Evolutionary conservation across 768 basidiomycete species (phyloP).

Genomic region (Trametes cubensis): DNA sequence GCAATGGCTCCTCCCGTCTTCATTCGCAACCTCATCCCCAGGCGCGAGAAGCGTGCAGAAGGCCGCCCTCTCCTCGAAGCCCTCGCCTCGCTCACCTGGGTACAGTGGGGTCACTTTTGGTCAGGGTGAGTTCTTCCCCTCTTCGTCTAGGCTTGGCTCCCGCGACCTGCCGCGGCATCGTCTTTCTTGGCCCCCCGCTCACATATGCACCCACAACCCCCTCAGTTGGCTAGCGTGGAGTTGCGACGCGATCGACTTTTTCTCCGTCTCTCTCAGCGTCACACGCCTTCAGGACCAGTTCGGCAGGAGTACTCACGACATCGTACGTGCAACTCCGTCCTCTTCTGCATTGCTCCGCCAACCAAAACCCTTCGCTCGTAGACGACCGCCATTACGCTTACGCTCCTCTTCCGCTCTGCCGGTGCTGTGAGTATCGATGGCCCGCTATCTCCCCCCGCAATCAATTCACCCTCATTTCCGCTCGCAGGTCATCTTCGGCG

Average conservation of each 20-base stretch:
- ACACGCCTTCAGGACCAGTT: slow-evolving; percentile 52
- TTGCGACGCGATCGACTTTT: slow-evolving; percentile 86
- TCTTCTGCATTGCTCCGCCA: slow-evolving; percentile 7
- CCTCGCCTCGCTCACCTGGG: slow-evolving; percentile 46
- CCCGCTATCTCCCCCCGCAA: not conserved
- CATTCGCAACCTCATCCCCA: slow-evolving; percentile 42
- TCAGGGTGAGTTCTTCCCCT: slow-evolving; percentile 41
- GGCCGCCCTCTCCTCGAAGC: slow-evolving; percentile 48
- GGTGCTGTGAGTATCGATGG: slow-evolving; percentile 54
- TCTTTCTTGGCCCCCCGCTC: not conserved
- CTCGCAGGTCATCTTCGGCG: slow-evolving; percentile 66
- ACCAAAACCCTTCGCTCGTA: slow-evolving; percentile 21
- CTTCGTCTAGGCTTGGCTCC: not conserved
- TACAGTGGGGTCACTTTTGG: slow-evolving; percentile 63
- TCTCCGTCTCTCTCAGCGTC: slow-evolving; percentile 69
- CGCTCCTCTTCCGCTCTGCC: slow-evolving; percentile 85
- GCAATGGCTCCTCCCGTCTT: slow-evolving; percentile 58
- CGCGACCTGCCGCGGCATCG: slow-evolving; percentile 12
- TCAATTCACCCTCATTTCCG: not conserved
- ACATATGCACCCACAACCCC: slow-evolving; percentile 16
- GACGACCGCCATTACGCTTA: slow-evolving; percentile 88
- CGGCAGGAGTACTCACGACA: slow-evolving; percentile 40
- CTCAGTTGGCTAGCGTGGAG: slow-evolving; percentile 84
- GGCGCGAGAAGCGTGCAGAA: slow-evolving; percentile 41
- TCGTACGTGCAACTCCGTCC: slow-evolving; percentile 39